Base-by-base conservation (phyloP, 768 basidiomycete species). In the Sutorius australiensis region DNA sequence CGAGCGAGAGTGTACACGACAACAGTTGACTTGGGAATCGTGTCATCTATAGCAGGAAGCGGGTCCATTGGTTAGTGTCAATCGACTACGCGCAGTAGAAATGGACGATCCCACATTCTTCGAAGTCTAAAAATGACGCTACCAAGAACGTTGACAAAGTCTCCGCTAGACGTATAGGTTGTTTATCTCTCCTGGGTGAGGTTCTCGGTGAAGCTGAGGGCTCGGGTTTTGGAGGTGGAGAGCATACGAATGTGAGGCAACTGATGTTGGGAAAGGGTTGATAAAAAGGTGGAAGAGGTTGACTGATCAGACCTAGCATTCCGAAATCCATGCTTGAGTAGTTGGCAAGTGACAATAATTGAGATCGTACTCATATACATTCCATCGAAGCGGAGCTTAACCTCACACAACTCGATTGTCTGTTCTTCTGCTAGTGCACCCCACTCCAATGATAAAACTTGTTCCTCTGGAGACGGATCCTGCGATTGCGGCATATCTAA, bases 341-440 rank as follows among this genome's bases (percentile, higher is more conserved):
- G 36, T 30, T 41, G 6, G 24, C 32, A 50, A 38, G 16, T 40
- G 21, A 50, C 24, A 44, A 17, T 19, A 17, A 50, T 19, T 28
- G 37, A 46, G 13, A 39, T 31, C 77, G 55, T 70, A 84, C 82
- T 69, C 53, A 80, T 73, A 6, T 56, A 50, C 32, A 54, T 32
- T 32, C 77, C 75, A 51, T 82, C 78, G 48, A 78, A 79, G 32
- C 71, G 67, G 14, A 87, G 61, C 28, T 75, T 74, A 10, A 86
- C 75, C 67, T 86, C 82, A 48, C 74, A 81, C n/a, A 89, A 56
- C 33, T 85, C 80, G 54, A 89, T 79, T 3, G 65, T 74, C 7
- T 72, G 69, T 48, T 87, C 84, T 62, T 87, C 85, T 5, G 81
- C 79, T 69, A 79, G 80, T 40, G 72, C 67, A 44, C 85, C 83